Base-by-base conservation (phyloP, 345 rosid species). In the Bruguiera gymnorhiza region DNA sequence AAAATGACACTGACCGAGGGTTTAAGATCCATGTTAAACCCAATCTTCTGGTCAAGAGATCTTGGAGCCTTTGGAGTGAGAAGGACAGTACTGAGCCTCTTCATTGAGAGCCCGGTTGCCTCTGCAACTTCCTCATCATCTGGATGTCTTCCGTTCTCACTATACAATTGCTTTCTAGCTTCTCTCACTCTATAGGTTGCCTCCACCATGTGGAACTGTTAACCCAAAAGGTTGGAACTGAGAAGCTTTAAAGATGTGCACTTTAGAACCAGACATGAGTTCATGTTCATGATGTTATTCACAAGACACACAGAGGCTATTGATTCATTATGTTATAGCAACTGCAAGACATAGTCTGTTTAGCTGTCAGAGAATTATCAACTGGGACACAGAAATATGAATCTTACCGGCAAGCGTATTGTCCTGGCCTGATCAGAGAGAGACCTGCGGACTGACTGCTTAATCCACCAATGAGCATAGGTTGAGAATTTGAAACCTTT, bases 391-490 rank as follows among this genome's bases (percentile, higher is more conserved):
- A 29, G 21, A 23, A 66, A 62, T 4, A 73, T 4, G 5, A 72
- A 76, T 69, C 90, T 79, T 83, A 89, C 98, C 1, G 98, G 98
- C 74, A 92, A 75, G 57, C 97, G 85, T 60, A 91, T 92, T 78
- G 87, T 87, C 83, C 97, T 82, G 20, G 97, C 86, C 71, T 86
- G 96, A 70, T 91, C 97, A 48, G 96, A 86, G 26, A 95, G 97
- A 70, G 91, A 85, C 78, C 83, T 92, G 65, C 97, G 73, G 59
- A 95, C 88, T 21, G 99, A 92, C 81, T 95, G 99, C 67, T 84
- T 95, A 67, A 92, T 89, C 99, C 99, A 95, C 97, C 99, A 95
- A 68, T 95, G 97, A 8, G 93, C 99, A 75, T 95, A 95, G 10
- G 99, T 95, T 50, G 99, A 95, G 73, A 95, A 91, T 79, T 91